Base-by-base conservation (phyloP, 148 eudicot species). In the Vaccinium corymbosum region DNA sequence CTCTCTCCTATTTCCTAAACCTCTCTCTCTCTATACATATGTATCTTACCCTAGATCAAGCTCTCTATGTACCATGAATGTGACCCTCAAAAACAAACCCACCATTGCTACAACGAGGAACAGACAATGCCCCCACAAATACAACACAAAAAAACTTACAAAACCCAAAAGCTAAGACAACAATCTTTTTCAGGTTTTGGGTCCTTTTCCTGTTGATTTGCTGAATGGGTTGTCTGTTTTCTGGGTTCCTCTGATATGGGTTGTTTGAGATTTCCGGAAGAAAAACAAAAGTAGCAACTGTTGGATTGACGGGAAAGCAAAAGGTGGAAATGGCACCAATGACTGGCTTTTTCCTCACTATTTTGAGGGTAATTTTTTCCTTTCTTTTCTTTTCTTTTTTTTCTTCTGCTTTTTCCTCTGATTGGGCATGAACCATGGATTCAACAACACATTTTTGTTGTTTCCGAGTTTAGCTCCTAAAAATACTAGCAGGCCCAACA, bases 401-500 rank as follows among this genome's bases (percentile, higher is more conserved):
- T 78, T 81, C 73, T 73, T 80, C 76, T 68, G 77, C 75, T 82
- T 56, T 85, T 78, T 84, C 50, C 51, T 85, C 77, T 89, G 84
- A 83, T 83, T 86, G 84, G 81, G 81, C 79, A 59, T 70, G 86
- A 86, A 86, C 59, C 84, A 86, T 83, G 88, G 90, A 85, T 72
- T 78, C 70, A 87, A 89, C 85, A 89, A 83, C 55, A 80, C 42
- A 27, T 56, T 80, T 57, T 87, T 35, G 84, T 85, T 85, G 88
- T 84, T 76, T 82, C 92, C 93, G 89, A 80, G 77, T 85, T 84
- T 80, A 85, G 88, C 90, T 92, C 91, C 95, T 88, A 85, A 88
- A 92, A 87, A 82, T 52, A 78, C 85, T 91, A 81, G 59, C 88
- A 84, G 72, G 85, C 90, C 94, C 80, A 86, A 89, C 94, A 92